phyloP scores from a whole-genome alignment of 331 rosid species.

The Telfairia occidentalis region DNA sequence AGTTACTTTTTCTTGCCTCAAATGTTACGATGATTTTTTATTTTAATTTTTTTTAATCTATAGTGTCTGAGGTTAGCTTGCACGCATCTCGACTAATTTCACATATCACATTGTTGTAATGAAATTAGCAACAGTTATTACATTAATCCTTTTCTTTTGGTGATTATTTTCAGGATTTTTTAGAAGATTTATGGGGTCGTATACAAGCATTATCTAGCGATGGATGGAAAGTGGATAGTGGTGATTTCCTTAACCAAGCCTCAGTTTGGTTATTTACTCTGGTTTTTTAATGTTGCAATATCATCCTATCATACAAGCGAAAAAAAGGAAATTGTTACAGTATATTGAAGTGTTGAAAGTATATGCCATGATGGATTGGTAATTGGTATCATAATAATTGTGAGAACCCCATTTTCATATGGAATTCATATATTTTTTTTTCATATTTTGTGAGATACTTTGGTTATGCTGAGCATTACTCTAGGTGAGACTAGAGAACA shows the following conservation, averaged over 20 bases:
- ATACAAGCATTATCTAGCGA: slow-evolving; percentile 50
- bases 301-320: neutral
- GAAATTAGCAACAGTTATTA: neutral
- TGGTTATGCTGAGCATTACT: neutral
- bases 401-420: neutral
- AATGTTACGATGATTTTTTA: no score
- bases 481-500: neutral
- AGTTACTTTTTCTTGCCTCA: neutral
- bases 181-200: slow-evolving; percentile 93
- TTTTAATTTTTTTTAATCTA: no score
- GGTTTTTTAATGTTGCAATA: neutral
- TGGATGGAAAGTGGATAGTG: slow-evolving; percentile 98
- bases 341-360: neutral
- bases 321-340: neutral
- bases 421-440: neutral
- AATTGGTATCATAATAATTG: neutral
- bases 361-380: neutral
- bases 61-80: no score
- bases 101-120: neutral
- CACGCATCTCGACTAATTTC: no score
- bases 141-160: neutral
- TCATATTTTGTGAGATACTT: neutral
- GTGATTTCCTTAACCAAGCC: slow-evolving; percentile 27
- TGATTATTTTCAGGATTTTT: slow-evolving; percentile 53
- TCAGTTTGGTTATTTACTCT: neutral